Base-by-base conservation (phyloP, 805 yeast species). In the Candida suzukii region DNA sequence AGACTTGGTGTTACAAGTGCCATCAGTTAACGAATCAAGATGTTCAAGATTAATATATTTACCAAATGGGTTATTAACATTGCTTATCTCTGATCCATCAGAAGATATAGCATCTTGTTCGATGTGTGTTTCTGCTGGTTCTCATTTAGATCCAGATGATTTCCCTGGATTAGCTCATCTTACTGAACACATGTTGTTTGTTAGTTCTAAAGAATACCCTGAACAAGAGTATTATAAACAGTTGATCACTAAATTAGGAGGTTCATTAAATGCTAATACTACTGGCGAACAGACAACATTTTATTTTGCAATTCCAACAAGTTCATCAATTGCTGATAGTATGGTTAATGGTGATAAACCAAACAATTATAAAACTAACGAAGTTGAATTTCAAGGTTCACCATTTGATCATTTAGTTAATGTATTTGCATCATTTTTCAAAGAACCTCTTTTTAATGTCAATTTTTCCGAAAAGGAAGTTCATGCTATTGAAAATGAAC, bases 91-190 rank as follows among this genome's bases (percentile, higher is more conserved):
- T 2, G 96, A 91, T 51, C 81, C 90, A 0, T 63, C 78, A 0
- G 74, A 78, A 14, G 79, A 76, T 35, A 50, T 70, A 13, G 80
- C 84, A 3, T 73, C 93, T 0, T 81, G 85, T 17, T 78, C 95
- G 1, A 52, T 91, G 7, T 75, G 86, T 30, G 87, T 88, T 2
- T 80, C 81, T 3, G 68, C 86, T 0, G 99, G 99, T 9, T 80
- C 95, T 2, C 80, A 79, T 52, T 70, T 79, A 37, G 97, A 91
- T 49, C 91, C 95, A 0, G 66, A 63, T 6, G 71, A 70, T 4
- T 50, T 83, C 1, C 78, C 78, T 0, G 99, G 99, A 0, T 55
- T 91, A 29, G 98, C 98, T 0, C 99, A 91, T 64, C 72, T 87
- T 43, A 83, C 95, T 51, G 96, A 88, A 54, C 96, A 88, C 57